Percentiles rank a stretch among this genome's conserved stretches.
Conservation (phyloP, 2,329 filamentous ascomycete genomes). For the Xylogone sp. region DNA sequence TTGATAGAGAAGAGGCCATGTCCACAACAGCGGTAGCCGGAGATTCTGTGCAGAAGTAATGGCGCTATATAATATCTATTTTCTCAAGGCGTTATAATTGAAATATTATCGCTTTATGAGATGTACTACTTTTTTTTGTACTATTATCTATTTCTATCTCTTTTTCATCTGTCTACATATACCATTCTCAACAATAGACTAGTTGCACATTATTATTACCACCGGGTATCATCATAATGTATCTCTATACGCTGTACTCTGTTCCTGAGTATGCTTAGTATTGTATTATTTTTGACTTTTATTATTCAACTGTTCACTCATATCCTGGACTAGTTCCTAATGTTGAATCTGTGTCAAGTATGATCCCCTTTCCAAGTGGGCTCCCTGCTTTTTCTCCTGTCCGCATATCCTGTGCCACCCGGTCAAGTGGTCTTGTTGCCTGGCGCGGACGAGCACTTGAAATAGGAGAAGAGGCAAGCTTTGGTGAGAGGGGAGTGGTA, state of each 20-base stretch:
- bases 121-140: no score
- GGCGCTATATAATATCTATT: no score
- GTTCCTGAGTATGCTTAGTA: neutral
- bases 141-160: no score
- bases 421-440: slow-evolving; percentile 17
- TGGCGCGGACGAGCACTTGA: slow-evolving; percentile 19
- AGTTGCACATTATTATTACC: neutral
- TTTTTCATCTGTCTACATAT: neutral
- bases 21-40: no score
- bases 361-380: slow-evolving; percentile 22
- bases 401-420: slow-evolving; percentile 13
- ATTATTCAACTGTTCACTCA: no score
- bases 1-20: neutral
- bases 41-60: no score
- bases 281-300: no score
- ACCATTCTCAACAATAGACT: neutral
- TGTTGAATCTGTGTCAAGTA: slow-evolving; percentile 24
- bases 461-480: slow-evolving; percentile 14
- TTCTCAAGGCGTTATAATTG: no score
- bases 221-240: neutral
- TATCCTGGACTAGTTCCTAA: slow-evolving; percentile 25
- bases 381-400: slow-evolving; percentile 13
- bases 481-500: neutral
- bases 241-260: no score
- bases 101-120: no score